Conservation (phyloP, 257 asterid genomes). For the Solanum ossicruentum region DNA sequence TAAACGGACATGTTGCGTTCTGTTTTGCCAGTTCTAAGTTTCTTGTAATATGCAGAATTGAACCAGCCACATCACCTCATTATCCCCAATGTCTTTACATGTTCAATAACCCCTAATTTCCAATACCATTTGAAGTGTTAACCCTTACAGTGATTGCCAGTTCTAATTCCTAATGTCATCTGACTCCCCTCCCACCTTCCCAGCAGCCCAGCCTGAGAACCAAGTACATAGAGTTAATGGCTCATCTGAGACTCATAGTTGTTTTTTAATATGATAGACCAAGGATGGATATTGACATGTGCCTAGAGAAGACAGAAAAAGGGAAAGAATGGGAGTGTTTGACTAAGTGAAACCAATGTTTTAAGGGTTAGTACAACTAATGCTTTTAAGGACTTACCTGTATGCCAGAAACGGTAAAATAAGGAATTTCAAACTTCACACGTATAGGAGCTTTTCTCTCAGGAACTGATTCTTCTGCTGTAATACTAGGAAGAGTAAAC, state of each 20-base stretch:
- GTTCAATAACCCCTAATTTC: neutral
- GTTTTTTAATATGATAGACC: neutral
- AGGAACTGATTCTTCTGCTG: slow-evolving; percentile 72
- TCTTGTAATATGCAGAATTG: neutral
- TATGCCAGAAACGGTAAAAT: slow-evolving; percentile 98
- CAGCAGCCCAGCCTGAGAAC: neutral
- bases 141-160: neutral
- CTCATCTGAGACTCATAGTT: neutral
- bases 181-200: neutral
- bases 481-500: slow-evolving; percentile 89
- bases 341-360: neutral
- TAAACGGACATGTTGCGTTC: neutral
- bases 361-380: neutral
- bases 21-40: neutral
- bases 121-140: neutral
- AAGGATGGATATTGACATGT: neutral
- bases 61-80: neutral
- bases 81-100: neutral
- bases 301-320: neutral
- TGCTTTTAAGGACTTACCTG: slow-evolving; percentile 43
- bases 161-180: neutral
- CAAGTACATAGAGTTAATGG: neutral
- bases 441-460: slow-evolving; percentile 98
- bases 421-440: slow-evolving; percentile 97
- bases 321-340: neutral